These are phyloP conservation scores for Keithomyces neogunnii DNA, from an alignment of 2,329 filamentous ascomycete species.

Conservation along the genomic window DNA sequence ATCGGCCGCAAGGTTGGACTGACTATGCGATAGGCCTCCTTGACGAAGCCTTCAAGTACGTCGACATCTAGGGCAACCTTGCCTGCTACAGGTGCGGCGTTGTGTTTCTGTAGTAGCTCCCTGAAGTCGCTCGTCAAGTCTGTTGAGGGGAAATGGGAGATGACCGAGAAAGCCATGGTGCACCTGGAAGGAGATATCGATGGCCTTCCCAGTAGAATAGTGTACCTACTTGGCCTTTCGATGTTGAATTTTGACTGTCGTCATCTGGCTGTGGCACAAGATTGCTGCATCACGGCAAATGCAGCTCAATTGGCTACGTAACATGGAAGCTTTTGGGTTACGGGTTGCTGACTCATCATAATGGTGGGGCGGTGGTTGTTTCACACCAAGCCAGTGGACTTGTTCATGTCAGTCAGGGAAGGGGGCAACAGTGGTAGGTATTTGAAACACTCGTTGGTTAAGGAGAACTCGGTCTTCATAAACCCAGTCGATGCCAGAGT, in stretches of 20 bases:
- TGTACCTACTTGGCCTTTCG: not conserved
- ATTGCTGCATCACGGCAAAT: not conserved
- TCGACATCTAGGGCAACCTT: constrained; percentile 26
- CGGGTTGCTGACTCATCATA: constrained; percentile 4
- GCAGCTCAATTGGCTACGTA: constrained; percentile 1
- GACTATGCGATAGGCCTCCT: constrained; percentile 91
- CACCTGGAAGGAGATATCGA: not conserved
- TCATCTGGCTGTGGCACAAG: not conserved
- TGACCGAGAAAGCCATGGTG: constrained; percentile 5
- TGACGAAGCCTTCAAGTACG: constrained; percentile 75
- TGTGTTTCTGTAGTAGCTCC: constrained; percentile 53
- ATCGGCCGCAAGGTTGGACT: constrained; percentile 19
- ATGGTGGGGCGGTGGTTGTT: not conserved
- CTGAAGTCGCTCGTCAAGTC: constrained; percentile 65
- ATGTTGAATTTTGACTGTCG: not conserved
- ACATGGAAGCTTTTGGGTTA: not conserved
- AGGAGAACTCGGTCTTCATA: no score
- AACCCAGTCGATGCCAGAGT: no score
- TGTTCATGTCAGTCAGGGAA: no score
- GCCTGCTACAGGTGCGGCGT: constrained; percentile 41
- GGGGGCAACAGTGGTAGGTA: no score
- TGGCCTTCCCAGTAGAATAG: not conserved
- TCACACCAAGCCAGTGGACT: no score
- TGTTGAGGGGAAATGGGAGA: constrained; percentile 25
- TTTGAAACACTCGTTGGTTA: no score